A percentile compares a stretch with the other conserved stretches of the same genome.
These are phyloP conservation scores for Trichoderma pleuroti DNA, from an alignment of 2,329 filamentous ascomycete genomes.

Conservation along the genomic window DNA sequence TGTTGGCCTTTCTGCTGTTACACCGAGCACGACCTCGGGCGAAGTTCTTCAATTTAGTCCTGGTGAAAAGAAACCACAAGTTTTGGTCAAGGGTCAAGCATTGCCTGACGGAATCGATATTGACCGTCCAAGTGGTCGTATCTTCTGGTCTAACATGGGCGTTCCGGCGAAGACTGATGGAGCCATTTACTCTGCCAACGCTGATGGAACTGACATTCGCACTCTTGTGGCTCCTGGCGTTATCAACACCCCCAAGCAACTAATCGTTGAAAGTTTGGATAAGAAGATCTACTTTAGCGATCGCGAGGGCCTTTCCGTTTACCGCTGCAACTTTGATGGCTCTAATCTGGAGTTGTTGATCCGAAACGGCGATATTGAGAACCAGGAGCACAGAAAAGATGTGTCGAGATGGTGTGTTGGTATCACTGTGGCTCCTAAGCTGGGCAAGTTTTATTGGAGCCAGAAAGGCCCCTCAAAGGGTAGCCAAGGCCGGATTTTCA, in stretches of 20 bases:
- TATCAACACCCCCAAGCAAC: conserved; percentile 49
- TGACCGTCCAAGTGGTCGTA: conserved; percentile 29
- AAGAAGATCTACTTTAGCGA: conserved; percentile 42
- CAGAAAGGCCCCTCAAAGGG: conserved; percentile 56
- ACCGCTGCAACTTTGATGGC: conserved; percentile 40
- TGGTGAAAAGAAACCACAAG: background rate
- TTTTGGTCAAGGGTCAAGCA: conserved; percentile 26
- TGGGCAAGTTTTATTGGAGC: conserved; percentile 54
- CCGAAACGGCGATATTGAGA: conserved; percentile 30
- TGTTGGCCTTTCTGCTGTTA: background rate
- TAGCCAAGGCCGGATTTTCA: conserved; percentile 49
- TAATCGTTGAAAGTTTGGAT: conserved; percentile 26
- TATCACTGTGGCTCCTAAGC: conserved; percentile 43
- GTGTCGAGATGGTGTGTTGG: conserved; percentile 51
- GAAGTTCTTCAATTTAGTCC: background rate
- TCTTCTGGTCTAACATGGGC: conserved; percentile 53
- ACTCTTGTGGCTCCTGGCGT: conserved; percentile 42
- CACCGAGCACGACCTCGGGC: background rate
- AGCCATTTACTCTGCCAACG: conserved; percentile 41
- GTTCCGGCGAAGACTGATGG: conserved; percentile 39
- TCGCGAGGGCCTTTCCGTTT: conserved; percentile 42
- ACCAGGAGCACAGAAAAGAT: conserved; percentile 20
- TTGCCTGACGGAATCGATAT: conserved; percentile 46
- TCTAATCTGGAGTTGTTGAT: conserved; percentile 39
- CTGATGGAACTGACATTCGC: conserved; percentile 46